Percentiles rank a stretch among this genome's conserved stretches.
These are phyloP conservation scores for Arctium lappa DNA, from an alignment of 129 eudicot species.

Conservation along the genomic window DNA sequence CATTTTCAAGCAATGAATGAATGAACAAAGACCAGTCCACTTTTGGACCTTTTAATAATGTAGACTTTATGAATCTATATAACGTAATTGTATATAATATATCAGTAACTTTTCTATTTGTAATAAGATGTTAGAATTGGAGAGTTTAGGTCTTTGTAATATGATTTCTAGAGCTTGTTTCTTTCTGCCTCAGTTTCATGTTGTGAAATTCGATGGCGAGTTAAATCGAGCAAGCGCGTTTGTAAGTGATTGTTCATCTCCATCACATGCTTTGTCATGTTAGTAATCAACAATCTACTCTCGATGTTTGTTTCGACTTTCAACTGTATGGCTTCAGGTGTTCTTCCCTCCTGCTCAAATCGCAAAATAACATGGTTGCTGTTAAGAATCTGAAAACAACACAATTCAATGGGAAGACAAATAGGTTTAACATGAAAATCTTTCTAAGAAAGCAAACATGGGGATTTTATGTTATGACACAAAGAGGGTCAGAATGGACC, in stretches of 20 bases:
- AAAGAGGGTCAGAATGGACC: conserved; percentile 25
- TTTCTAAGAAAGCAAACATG: not conserved
- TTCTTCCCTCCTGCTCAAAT: conserved; percentile 24
- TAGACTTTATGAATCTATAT: not conserved
- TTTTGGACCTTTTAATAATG: not conserved
- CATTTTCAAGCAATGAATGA: not conserved
- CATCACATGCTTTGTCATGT: conserved; percentile 44
- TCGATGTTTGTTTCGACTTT: conserved; percentile 30
- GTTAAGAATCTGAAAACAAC: not conserved
- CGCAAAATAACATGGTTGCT: not conserved
- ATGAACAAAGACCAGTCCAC: not conserved
- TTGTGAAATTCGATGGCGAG: conserved; percentile 18
- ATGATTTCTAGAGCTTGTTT: conserved; percentile 8
- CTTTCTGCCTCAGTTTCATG: conserved; percentile 16
- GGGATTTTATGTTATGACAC: not conserved
- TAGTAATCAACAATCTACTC: conserved; percentile 20
- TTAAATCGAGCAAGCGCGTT: conserved; percentile 33
- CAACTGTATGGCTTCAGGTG: conserved; percentile 44
- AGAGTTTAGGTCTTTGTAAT: not conserved
- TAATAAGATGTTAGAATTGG: not conserved
- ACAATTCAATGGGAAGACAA: not conserved
- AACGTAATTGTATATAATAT: conserved; percentile 5
- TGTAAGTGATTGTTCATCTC: conserved; percentile 35
- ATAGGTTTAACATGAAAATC: not conserved
- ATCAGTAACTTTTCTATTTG: not conserved